These are phyloP conservation scores for Cnidoscolus chayamansa DNA, from an alignment of 441 rosid genomes.

Conservation along the genomic window DNA sequence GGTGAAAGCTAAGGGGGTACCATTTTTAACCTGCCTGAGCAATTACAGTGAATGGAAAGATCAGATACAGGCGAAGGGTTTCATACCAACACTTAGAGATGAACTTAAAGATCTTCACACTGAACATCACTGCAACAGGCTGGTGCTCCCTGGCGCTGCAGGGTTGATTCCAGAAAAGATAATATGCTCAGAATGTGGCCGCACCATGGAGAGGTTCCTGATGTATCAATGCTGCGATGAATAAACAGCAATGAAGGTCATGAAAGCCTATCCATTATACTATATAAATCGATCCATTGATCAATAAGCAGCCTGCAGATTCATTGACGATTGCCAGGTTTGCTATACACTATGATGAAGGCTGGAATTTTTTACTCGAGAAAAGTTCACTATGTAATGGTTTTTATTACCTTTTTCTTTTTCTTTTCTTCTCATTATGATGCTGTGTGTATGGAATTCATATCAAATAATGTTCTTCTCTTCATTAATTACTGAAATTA, in stretches of 20 bases:
- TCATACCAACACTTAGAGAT: slow-evolving; percentile 44
- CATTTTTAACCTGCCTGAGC: slow-evolving; percentile 34
- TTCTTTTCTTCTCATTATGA: too few relatives aligned
- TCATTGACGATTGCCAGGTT: too few relatives aligned
- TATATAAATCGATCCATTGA: background rate
- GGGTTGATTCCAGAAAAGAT: slow-evolving; percentile 51
- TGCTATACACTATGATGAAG: too few relatives aligned
- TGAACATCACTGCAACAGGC: slow-evolving; percentile 56
- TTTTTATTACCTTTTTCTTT: too few relatives aligned
- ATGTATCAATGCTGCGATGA: slow-evolving; percentile 63
- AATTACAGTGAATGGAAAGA: slow-evolving; percentile 45
- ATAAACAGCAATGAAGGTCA: slow-evolving; percentile 17
- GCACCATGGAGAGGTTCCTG: slow-evolving; percentile 53
- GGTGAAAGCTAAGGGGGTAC: slow-evolving; percentile 46
- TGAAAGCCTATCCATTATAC: background rate
- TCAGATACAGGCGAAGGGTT: slow-evolving; percentile 38
- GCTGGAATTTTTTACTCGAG: too few relatives aligned
- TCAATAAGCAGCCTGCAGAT: background rate
- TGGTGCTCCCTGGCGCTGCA: slow-evolving; percentile 44
- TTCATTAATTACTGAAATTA: too few relatives aligned
- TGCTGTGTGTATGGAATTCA: too few relatives aligned
- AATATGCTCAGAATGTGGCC: slow-evolving; percentile 53
- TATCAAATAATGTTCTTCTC: too few relatives aligned
- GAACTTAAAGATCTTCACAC: slow-evolving; percentile 39
- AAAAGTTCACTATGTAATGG: too few relatives aligned